Evolutionary conservation across 2,329 filamentous ascomycete genomes (phyloP), one percentile per base, ranked within the genome.

Genomic region (Xylariaceae sp.): DNA sequence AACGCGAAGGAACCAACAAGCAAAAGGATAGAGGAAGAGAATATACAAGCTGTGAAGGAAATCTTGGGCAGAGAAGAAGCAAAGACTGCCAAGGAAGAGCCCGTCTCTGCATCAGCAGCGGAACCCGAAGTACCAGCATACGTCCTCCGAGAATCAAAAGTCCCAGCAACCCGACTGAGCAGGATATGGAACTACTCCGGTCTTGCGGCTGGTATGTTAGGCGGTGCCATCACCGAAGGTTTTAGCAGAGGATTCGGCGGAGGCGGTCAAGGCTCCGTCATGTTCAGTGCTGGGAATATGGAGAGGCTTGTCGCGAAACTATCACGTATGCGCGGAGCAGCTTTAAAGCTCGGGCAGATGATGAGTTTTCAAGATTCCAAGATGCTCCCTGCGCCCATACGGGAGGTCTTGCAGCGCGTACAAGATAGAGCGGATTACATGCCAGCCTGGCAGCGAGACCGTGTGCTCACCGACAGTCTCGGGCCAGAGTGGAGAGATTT

Each of bases 361-460:
- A 88, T 99, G 78, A 97, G 91, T 69, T 94, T 99, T 66, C 94
- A 99, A 75, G 94, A 99, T 72, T 85, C 90, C 36, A 97, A 96
- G 71, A 91, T 97, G 84, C 81, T 99, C 10, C 94, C 94, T 0
- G 83, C 82, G 1, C 83, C 89, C 1, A 91, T 99, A 45, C 90
- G 95, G 60, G 83, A 93, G 64, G 90, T 99, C 1, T 75, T 99
- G 12, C 91, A 96, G 67, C 86, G 95, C 6, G 94, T 99, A 0
- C 94, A 99, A 68, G 94, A 99, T 69, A 87, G 90, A 51, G 94
- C 94, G 38, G 93, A 99, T 70, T 99, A 97, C 70, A 99, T 99
- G 94, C 94, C 94, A 0, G 82, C 90, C 2, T 96, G 86, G 69
- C 94, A 99, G 70, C 87, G 94, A 11, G 86, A 99, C 68, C 84